A percentile compares a stretch with the other conserved stretches of the same genome.
phyloP scores from a whole-genome alignment of 768 basidiomycete genomes.

The Panaeolus cyanescens region DNA sequence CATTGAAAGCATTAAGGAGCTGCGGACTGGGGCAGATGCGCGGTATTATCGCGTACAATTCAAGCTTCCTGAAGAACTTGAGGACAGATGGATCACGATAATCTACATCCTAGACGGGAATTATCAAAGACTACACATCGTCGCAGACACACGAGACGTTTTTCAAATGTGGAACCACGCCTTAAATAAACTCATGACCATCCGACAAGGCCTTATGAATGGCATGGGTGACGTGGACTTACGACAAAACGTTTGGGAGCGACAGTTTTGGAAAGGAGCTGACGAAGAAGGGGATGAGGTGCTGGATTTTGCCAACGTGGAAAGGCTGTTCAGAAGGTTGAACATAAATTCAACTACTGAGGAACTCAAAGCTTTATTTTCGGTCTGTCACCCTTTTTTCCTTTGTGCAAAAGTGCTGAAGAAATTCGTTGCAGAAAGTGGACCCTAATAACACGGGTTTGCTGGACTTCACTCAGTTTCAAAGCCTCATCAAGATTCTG shows the following conservation, averaged over 20 bases:
- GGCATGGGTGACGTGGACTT: constrained; percentile 65
- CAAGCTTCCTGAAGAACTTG: constrained; percentile 59
- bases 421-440: constrained; percentile 50
- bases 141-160: constrained; percentile 59
- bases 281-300: constrained; percentile 63
- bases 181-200: constrained; percentile 60
- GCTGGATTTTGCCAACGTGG: constrained; percentile 71
- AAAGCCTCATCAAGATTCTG: constrained; percentile 77
- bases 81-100: constrained; percentile 82
- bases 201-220: constrained; percentile 71
- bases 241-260: constrained; percentile 74
- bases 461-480: constrained; percentile 81
- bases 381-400: constrained; percentile 35
- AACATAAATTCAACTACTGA: constrained; percentile 60
- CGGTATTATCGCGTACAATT: constrained; percentile 73
- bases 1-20: constrained; percentile 85
- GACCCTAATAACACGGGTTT: constrained; percentile 56
- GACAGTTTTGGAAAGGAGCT: constrained; percentile 79
- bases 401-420: background rate
- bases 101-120: constrained; percentile 76
- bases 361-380: constrained; percentile 60
- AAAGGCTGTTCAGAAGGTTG: constrained; percentile 68
- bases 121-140: constrained; percentile 86
- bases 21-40: constrained; percentile 73
- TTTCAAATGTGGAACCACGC: constrained; percentile 59